phyloP scores from a whole-genome alignment of 129 eudicot species.

The Centrapalus pauciflorus region DNA sequence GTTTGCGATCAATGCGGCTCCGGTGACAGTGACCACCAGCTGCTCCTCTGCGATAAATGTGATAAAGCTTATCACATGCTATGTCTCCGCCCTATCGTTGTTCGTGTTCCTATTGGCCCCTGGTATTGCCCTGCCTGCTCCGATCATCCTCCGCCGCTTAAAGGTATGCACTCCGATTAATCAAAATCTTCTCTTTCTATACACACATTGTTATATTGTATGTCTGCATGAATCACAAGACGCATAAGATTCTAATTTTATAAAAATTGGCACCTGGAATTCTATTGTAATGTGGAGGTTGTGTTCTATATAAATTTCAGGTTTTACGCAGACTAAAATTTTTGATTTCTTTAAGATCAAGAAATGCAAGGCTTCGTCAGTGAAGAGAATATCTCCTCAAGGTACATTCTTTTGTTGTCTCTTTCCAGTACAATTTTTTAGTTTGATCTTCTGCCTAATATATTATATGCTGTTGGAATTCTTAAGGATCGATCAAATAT shows the following conservation, averaged over 20 bases:
- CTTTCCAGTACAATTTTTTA: neutral
- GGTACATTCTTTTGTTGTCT: slow-evolving; percentile 35
- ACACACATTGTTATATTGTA: slow-evolving; percentile 14
- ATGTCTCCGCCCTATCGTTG: slow-evolving; percentile 78
- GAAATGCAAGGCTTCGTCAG: slow-evolving; percentile 41
- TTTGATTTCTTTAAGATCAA: slow-evolving; percentile 72
- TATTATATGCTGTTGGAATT: neutral
- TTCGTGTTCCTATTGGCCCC: slow-evolving; percentile 66
- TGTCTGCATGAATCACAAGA: slow-evolving; percentile 4
- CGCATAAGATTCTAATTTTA: neutral
- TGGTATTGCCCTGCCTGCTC: slow-evolving; percentile 74
- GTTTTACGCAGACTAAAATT: slow-evolving; percentile 70
- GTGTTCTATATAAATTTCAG: slow-evolving; percentile 28
- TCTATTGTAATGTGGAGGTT: neutral
- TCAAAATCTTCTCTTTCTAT: neutral
- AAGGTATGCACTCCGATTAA: slow-evolving; percentile 35
- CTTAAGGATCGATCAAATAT: neutral
- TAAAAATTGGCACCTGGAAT: neutral
- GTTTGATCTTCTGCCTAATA: neutral
- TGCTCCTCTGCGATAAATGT: slow-evolving; percentile 69
- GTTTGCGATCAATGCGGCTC: slow-evolving; percentile 76
- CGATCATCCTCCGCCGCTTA: slow-evolving; percentile 33
- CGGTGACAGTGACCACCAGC: slow-evolving; percentile 63
- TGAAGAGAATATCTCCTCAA: slow-evolving; percentile 56
- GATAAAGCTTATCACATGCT: slow-evolving; percentile 70